Evolutionary conservation across 148 eudicot species (phyloP).

Genomic region (Limonium bicolor): DNA sequence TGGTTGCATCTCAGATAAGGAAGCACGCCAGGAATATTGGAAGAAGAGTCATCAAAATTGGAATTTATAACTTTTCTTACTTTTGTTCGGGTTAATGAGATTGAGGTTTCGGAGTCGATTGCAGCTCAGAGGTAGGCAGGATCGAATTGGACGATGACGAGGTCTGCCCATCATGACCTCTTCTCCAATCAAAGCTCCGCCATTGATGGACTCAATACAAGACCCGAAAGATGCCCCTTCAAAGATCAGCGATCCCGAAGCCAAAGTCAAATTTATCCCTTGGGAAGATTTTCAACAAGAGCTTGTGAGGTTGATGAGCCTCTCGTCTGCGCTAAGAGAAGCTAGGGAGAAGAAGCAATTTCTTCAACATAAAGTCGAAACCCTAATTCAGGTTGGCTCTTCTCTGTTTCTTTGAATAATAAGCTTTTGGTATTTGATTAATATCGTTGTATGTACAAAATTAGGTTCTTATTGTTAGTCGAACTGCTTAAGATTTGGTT

Average conservation of each 20-base stretch:
- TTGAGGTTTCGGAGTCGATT: too few relatives aligned
- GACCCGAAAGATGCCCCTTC: not conserved
- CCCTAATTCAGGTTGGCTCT: slow-evolving; percentile 54
- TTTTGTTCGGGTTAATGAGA: too few relatives aligned
- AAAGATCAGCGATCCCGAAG: slow-evolving; percentile 7
- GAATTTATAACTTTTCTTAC: too few relatives aligned
- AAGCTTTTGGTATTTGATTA: too few relatives aligned
- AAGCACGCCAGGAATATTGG: too few relatives aligned
- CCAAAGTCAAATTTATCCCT: slow-evolving; percentile 21
- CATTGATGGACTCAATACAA: slow-evolving; percentile 18
- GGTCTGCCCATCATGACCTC: slow-evolving; percentile 6
- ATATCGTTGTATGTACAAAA: too few relatives aligned
- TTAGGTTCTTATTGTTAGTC: too few relatives aligned
- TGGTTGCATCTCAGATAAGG: too few relatives aligned
- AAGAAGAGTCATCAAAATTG: too few relatives aligned
- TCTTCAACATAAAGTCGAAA: slow-evolving; percentile 37
- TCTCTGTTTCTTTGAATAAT: too few relatives aligned
- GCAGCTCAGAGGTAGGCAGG: too few relatives aligned
- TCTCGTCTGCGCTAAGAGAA: slow-evolving; percentile 61
- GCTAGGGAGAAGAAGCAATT: slow-evolving; percentile 30
- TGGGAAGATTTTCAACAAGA: slow-evolving; percentile 88
- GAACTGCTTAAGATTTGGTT: too few relatives aligned
- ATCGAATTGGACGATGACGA: slow-evolving; percentile 10
- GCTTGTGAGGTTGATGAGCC: slow-evolving; percentile 49
- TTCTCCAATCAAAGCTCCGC: not conserved